Evolutionary conservation across 345 rosid species (phyloP).

Genomic region (Odontarrhena argentea): DNA sequence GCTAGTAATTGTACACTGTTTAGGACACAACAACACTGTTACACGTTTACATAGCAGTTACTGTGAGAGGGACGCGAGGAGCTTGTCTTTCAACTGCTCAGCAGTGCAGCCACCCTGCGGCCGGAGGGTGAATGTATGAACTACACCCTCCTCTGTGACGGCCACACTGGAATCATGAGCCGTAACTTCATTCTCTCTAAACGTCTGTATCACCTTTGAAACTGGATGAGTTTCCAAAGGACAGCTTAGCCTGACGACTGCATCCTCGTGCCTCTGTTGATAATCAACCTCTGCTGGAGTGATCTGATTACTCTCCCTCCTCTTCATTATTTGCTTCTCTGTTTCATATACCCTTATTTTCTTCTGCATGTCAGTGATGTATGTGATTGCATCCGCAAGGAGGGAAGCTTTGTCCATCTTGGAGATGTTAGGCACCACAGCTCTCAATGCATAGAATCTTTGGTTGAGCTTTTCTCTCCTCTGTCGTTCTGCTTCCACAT

Average conservation of each 20-base stretch:
- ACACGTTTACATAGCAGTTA: constrained; percentile 34
- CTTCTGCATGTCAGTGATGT: constrained; percentile 80
- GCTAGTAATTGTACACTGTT: constrained; percentile 16
- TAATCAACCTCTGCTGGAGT: constrained; percentile 66
- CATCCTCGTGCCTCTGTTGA: constrained; percentile 72
- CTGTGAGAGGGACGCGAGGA: constrained; percentile 58
- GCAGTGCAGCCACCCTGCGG: constrained; percentile 66
- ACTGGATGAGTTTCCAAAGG: constrained; percentile 82
- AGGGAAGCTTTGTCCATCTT: constrained; percentile 97
- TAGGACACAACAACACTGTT: constrained; percentile 8
- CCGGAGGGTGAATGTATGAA: constrained; percentile 72
- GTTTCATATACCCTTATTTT: constrained; percentile 75
- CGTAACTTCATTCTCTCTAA: constrained; percentile 64
- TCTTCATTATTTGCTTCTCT: constrained; percentile 61
- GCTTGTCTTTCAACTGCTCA: constrained; percentile 84
- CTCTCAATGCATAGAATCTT: constrained; percentile 88
- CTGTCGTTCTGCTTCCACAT: constrained; percentile 94
- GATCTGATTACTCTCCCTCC: constrained; percentile 44
- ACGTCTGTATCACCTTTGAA: constrained; percentile 57
- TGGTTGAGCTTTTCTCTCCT: constrained; percentile 97
- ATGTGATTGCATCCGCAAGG: constrained; percentile 85
- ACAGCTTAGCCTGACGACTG: constrained; percentile 69
- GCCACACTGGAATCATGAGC: constrained; percentile 68
- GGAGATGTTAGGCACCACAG: constrained; percentile 92
- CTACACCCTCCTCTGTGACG: constrained; percentile 59